Evolutionary conservation across 1,284 basidiomycete genomes (phyloP).

Genomic region (Puccinia novopanici): DNA sequence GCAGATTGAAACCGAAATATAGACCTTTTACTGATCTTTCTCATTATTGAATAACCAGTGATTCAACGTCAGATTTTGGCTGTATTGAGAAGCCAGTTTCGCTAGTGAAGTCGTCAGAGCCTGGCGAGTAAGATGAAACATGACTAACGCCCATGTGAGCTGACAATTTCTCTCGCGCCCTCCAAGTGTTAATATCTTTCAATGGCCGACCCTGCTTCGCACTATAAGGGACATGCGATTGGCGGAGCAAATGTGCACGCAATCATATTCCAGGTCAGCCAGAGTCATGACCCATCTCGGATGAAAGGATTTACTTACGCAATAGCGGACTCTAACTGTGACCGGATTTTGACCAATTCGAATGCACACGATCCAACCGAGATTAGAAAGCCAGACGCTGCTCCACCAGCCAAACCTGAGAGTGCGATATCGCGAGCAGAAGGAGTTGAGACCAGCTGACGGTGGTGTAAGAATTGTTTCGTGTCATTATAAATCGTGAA

Average conservation of each 20-base stretch:
- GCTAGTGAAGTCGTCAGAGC: not conserved
- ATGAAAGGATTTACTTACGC: conserved; percentile 25
- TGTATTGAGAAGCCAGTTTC: not conserved
- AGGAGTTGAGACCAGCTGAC: conserved; percentile 16
- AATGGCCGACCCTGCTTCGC: conserved; percentile 44
- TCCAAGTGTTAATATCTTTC: conserved; percentile 46
- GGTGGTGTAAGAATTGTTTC: conserved; percentile 13
- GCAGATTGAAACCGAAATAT: conserved; percentile 44
- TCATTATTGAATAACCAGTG: conserved; percentile 5
- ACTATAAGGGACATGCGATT: conserved; percentile 1
- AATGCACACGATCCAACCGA: conserved; percentile 50
- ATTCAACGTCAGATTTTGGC: conserved; percentile 6
- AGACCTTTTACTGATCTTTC: conserved; percentile 46
- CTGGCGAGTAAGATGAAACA: conserved; percentile 2
- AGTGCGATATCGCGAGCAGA: conserved; percentile 41
- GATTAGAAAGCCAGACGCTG: conserved; percentile 42
- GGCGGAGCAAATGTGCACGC: not conserved
- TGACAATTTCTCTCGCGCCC: conserved; percentile 46
- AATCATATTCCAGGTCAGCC: not conserved
- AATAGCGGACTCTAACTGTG: conserved; percentile 50
- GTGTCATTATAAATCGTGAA: conserved; percentile 50
- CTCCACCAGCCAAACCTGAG: conserved; percentile 43
- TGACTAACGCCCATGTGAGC: conserved; percentile 41
- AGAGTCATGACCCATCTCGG: not conserved
- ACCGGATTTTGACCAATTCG: conserved; percentile 47